Percentiles rank a stretch among this genome's conserved stretches.
Conservation (phyloP, 2,329 filamentous ascomycete species). For the Diaporthe sp. region DNA sequence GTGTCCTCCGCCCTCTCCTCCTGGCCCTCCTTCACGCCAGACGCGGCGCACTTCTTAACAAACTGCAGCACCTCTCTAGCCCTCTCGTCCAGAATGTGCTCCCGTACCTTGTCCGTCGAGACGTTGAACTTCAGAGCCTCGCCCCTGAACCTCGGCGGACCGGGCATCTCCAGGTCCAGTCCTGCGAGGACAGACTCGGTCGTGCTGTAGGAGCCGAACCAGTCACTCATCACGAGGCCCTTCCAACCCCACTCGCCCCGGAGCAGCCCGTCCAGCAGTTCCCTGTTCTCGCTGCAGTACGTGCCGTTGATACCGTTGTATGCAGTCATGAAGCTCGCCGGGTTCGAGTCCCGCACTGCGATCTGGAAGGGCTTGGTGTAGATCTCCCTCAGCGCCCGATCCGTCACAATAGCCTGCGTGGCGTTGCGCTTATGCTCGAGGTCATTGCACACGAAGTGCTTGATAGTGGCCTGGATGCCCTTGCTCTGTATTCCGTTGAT, state of each 20-base stretch:
- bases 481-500: constrained; percentile 69
- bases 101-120: constrained; percentile 68
- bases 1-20: constrained; percentile 69
- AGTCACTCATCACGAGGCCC: constrained; percentile 71
- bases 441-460: constrained; percentile 74
- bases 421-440: constrained; percentile 71
- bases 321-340: constrained; percentile 69
- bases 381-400: constrained; percentile 70
- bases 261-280: constrained; percentile 64
- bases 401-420: constrained; percentile 67
- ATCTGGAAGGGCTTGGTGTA: constrained; percentile 72
- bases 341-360: constrained; percentile 63
- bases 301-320: constrained; percentile 72
- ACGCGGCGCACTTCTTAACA: constrained; percentile 68
- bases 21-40: constrained; percentile 67
- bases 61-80: constrained; percentile 70
- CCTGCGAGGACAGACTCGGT: constrained; percentile 64
- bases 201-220: constrained; percentile 70
- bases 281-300: constrained; percentile 67
- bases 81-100: constrained; percentile 69
- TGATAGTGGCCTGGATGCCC: constrained; percentile 69
- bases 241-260: constrained; percentile 71
- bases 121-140: constrained; percentile 66
- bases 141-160: constrained; percentile 65
- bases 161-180: constrained; percentile 73